Conservation (phyloP, 345 rosid genomes). For the Corchorus olitorius region DNA sequence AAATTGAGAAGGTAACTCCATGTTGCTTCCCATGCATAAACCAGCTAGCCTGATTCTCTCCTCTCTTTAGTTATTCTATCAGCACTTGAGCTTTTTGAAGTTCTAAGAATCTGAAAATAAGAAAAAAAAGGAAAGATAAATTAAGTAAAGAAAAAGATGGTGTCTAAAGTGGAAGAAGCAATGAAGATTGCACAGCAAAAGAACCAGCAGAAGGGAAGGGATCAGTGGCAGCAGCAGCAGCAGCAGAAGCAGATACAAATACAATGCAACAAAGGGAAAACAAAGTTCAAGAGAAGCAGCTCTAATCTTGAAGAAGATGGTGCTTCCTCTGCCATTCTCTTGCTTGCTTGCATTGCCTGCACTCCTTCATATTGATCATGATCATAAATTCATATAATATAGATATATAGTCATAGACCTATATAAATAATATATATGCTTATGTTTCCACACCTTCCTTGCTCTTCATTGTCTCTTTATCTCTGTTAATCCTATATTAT, state of each 20-base stretch:
- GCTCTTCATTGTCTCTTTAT: too few species aligned
- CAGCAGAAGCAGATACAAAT: conserved; percentile 45
- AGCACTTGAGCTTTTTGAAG: background rate
- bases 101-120: background rate
- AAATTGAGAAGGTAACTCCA: conserved; percentile 27
- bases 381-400: background rate
- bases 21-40: conserved; percentile 31
- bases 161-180: conserved; percentile 55
- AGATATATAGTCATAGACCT: background rate
- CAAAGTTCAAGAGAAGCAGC: conserved; percentile 81
- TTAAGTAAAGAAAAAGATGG: conserved; percentile 43
- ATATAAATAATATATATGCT: background rate
- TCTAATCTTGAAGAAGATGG: conserved; percentile 79
- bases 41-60: background rate
- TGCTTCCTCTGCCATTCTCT: conserved; percentile 82
- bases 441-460: background rate
- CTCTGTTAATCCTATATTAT: too few species aligned
- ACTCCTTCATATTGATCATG: conserved; percentile 39
- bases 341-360: conserved; percentile 90
- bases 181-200: conserved; percentile 42
- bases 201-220: conserved; percentile 28
- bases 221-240: conserved; percentile 27
- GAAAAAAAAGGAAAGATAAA: background rate
- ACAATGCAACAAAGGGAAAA: conserved; percentile 72
- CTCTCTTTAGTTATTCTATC: background rate